Evolutionary conservation across 805 yeast genomes (phyloP).

Genomic region (Yamadazyma kitorensis): DNA sequence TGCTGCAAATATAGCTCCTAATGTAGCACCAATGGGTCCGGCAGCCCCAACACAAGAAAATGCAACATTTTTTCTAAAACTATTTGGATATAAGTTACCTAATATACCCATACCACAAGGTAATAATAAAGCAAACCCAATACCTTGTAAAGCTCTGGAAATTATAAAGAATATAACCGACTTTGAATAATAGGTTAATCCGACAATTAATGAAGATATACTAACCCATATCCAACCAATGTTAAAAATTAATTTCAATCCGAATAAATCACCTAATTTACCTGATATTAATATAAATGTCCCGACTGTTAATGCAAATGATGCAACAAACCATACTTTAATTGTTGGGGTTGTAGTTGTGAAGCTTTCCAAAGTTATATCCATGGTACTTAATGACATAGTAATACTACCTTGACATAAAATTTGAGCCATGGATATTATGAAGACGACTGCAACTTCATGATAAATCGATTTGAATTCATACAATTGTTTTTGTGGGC

Average conservation of each 20-base stretch:
- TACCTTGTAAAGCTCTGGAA: constrained; percentile 62
- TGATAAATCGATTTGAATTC: constrained; percentile 20
- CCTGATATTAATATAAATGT: constrained; percentile 71
- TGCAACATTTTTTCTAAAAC: constrained; percentile 49
- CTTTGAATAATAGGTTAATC: constrained; percentile 50
- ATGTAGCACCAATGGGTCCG: constrained; percentile 61
- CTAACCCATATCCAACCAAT: constrained; percentile 55
- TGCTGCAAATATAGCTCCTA: constrained; percentile 54
- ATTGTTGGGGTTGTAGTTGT: constrained; percentile 15
- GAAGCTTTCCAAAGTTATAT: constrained; percentile 29
- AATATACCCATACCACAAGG: constrained; percentile 63
- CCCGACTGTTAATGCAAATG: constrained; percentile 69
- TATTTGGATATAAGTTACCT: constrained; percentile 39
- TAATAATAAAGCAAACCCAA: constrained; percentile 56
- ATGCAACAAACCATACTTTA: constrained; percentile 66
- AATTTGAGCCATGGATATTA: constrained; percentile 33
- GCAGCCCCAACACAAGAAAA: constrained; percentile 58
- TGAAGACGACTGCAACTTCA: constrained; percentile 21
- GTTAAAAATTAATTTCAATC: constrained; percentile 52
- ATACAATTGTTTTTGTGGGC: constrained; percentile 1
- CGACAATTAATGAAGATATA: constrained; percentile 60
- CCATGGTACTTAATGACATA: constrained; percentile 38
- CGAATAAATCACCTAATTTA: constrained; percentile 68
- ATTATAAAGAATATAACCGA: constrained; percentile 49
- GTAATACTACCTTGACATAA: constrained; percentile 36